Evolutionary conservation across 306 rosid genomes (phyloP), one percentile per base, ranked within the genome.

Genomic region (Pachyrhizus erosus): DNA sequence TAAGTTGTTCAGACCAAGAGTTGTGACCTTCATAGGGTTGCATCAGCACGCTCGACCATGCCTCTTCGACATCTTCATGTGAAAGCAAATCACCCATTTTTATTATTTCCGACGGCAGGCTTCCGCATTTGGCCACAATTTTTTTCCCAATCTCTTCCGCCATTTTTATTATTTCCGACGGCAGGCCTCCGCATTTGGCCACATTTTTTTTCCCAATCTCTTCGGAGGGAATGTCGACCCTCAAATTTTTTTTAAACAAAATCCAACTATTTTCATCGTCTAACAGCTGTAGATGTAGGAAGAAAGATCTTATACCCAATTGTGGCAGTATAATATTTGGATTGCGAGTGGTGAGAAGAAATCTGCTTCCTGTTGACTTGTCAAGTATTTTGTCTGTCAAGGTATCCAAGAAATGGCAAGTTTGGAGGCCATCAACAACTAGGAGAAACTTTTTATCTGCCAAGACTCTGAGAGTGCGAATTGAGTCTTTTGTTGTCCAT

Each of bases 231-330:
- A 27, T 29, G n/a, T 27, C 3, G 31, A 3, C 3, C 31, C 61
- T 68, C 49, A 48, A 58, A 49, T 37, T 54, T 17, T 14, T 73
- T 51, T 9, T 75, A 1, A 86, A 65, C 46, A 86, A 48, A 0
- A 14, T 1, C 83, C 79, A 70, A 40, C 89, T 81, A 10, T 51
- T 67, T 8, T 83, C 76, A 43, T 73, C 78, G 20, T 81, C 77
- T 13, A 81, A 65, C 26, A 86, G 43, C 2, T 65, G 78, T 9
- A 88, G 48, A 10, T 34, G 39, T 2, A 1, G 31, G 3, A 27
- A 1, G 3, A 27, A 27, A 3, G 31, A 27, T 3, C 31, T 27
- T 27, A 3, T 27, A 27, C 31, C 31, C 3, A 3, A 1, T 27
- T 27, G 31, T 45, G 0, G 18, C 7, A 7, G 18, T 5, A 7